Percentiles rank a stretch among this genome's conserved stretches.
Evolutionary conservation across 208 protist genomes (phyloP).

Genomic region (Wallacemonas sp.): DNA sequence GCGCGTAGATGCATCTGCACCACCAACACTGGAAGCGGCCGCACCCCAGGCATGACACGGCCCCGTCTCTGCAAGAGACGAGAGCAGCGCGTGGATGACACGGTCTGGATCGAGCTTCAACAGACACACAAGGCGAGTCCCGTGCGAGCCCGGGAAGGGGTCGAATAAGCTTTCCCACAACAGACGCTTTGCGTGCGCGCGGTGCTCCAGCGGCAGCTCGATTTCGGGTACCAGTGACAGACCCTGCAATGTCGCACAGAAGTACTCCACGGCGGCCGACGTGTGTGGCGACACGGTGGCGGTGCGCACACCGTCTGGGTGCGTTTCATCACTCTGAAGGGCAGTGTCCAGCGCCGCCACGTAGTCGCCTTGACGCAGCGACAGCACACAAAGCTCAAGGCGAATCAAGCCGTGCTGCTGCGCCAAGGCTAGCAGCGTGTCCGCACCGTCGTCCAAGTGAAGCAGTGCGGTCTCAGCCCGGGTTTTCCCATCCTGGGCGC

Average conservation of each 20-base stretch:
- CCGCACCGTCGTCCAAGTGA: slow-evolving; percentile 40
- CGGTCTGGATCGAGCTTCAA: slow-evolving; percentile 35
- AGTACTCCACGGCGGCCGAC: slow-evolving; percentile 32
- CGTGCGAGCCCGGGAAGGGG: too few species aligned
- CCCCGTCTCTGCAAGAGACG: slow-evolving; percentile 43
- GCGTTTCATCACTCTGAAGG: slow-evolving; percentile 18
- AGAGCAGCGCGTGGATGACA: slow-evolving; percentile 27
- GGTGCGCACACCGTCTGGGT: too few species aligned
- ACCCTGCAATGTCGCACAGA: slow-evolving; percentile 42
- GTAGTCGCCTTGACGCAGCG: slow-evolving; percentile 46
- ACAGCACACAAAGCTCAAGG: slow-evolving; percentile 48
- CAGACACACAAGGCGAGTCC: slow-evolving; percentile 21
- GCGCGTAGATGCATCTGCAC: too few species aligned
- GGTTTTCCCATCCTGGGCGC: not conserved
- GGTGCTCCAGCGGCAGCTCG: slow-evolving; percentile 29
- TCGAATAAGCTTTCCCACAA: slow-evolving; percentile 30
- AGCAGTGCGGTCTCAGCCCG: slow-evolving; percentile 63
- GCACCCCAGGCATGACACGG: slow-evolving; percentile 32
- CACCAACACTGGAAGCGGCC: too few species aligned
- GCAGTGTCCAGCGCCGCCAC: slow-evolving; percentile 55
- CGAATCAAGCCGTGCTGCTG: slow-evolving; percentile 40
- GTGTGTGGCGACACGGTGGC: not conserved
- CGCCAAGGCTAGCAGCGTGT: slow-evolving; percentile 48
- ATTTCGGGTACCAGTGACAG: slow-evolving; percentile 24
- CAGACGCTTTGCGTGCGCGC: slow-evolving; percentile 25